Evolutionary conservation across 2,329 filamentous ascomycete genomes (phyloP).

Genomic region (Ceratocystis huliohia): DNA sequence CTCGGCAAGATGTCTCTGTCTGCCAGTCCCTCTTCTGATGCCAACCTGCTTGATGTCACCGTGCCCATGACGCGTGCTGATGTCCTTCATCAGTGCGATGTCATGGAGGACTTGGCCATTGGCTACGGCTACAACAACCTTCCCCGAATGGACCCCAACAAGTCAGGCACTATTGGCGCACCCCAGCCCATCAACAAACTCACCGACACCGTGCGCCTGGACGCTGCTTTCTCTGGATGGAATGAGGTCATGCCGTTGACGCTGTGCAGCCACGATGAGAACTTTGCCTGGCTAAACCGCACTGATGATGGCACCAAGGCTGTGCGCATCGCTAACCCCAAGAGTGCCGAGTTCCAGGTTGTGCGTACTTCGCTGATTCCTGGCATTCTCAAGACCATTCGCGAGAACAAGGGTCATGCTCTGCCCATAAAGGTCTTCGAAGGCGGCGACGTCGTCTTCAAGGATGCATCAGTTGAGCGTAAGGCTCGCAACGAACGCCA

Average conservation of each 20-base stretch:
- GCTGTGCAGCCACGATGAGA: constrained; percentile 94
- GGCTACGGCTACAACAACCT: constrained; percentile 97
- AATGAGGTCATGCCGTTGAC: constrained; percentile 92
- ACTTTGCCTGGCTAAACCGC: constrained; percentile 89
- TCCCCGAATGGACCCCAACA: constrained; percentile 73
- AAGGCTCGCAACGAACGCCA: constrained; percentile 86
- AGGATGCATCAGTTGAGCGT: constrained; percentile 68
- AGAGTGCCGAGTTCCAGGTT: constrained; percentile 86
- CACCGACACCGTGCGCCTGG: constrained; percentile 74
- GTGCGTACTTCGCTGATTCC: constrained; percentile 78
- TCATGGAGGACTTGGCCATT: constrained; percentile 97
- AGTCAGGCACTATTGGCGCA: constrained; percentile 72
- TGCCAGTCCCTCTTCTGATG: constrained; percentile 53
- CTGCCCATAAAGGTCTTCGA: constrained; percentile 90
- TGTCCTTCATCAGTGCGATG: constrained; percentile 88
- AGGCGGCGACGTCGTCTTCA: constrained; percentile 81
- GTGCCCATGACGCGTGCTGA: constrained; percentile 86
- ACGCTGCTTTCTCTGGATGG: constrained; percentile 91
- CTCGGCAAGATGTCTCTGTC: constrained; percentile 79
- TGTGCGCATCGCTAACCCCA: constrained; percentile 79
- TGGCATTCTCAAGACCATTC: constrained; percentile 81
- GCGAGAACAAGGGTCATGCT: constrained; percentile 80
- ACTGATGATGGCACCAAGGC: constrained; percentile 74
- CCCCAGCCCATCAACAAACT: constrained; percentile 91
- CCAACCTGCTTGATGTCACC: constrained; percentile 60